phyloP scores from a whole-genome alignment of 495 filamentous ascomycete species.

The Lophium mytilinum region DNA sequence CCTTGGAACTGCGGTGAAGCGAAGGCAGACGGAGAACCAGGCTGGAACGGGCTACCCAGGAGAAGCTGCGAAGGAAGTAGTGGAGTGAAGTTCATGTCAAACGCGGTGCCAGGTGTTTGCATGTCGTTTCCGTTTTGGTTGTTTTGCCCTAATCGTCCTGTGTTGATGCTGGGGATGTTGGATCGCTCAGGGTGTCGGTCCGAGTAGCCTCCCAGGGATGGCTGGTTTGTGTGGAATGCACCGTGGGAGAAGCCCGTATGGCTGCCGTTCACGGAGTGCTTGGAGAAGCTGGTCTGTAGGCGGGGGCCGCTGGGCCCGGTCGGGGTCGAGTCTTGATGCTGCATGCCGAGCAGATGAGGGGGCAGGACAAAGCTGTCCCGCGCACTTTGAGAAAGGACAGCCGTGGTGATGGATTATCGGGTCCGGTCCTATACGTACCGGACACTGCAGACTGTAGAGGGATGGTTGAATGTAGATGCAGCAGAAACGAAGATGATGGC shows the following conservation, averaged over 20 bases:
- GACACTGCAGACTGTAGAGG: slow-evolving; percentile 23
- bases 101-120: slow-evolving; percentile 77
- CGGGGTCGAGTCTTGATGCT: slow-evolving; percentile 60
- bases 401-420: slow-evolving; percentile 56
- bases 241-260: slow-evolving; percentile 86
- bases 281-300: slow-evolving; percentile 44
- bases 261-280: slow-evolving; percentile 62
- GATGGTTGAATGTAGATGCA: slow-evolving; percentile 4
- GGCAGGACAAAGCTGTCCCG: slow-evolving; percentile 69
- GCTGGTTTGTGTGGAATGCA: slow-evolving; percentile 72
- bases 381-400: slow-evolving; percentile 55
- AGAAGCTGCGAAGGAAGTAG: slow-evolving; percentile 89
- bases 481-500: slow-evolving; percentile 3
- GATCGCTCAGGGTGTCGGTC: slow-evolving; percentile 74
- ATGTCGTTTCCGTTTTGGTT: slow-evolving; percentile 60
- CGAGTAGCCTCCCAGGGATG: slow-evolving; percentile 60
- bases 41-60: slow-evolving; percentile 92
- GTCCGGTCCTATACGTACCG: slow-evolving; percentile 25
- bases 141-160: slow-evolving; percentile 46
- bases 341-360: slow-evolving; percentile 79
- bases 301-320: slow-evolving; percentile 51
- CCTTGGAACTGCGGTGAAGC: slow-evolving; percentile 84
- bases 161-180: slow-evolving; percentile 93
- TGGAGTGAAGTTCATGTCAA: slow-evolving; percentile 97
- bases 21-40: slow-evolving; percentile 84